These are phyloP conservation scores for Sophora flavescens DNA, from an alignment of 306 rosid species.

Conservation along the genomic window DNA sequence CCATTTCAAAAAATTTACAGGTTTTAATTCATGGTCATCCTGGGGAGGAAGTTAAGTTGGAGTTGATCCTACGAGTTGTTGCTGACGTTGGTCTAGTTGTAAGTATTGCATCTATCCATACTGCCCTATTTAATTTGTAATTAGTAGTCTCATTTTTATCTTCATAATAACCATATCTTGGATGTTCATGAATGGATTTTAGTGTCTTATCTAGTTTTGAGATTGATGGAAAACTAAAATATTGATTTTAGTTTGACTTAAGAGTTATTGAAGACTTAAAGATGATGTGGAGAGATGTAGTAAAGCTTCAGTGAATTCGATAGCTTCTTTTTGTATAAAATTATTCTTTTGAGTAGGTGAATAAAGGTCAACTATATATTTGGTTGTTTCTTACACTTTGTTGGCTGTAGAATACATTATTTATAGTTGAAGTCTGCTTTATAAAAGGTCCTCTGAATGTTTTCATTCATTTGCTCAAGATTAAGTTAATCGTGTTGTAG, in stretches of 20 bases:
- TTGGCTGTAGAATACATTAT: not conserved
- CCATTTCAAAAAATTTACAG: slow-evolving; percentile 53
- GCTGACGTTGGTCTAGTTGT: slow-evolving; percentile 92
- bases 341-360: not conserved
- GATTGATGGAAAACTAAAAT: slow-evolving; percentile 35
- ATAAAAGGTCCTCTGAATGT: slow-evolving; percentile 17
- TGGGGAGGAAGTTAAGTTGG: slow-evolving; percentile 96
- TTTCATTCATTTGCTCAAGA: slow-evolving; percentile 39
- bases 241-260: slow-evolving; percentile 20
- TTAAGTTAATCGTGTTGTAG: slow-evolving; percentile 55
- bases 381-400: slow-evolving; percentile 26
- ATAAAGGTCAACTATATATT: slow-evolving; percentile 7
- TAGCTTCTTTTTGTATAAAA: slow-evolving; percentile 20
- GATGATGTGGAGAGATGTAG: slow-evolving; percentile 23
- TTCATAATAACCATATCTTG: slow-evolving; percentile 3
- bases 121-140: slow-evolving; percentile 11
- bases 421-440: slow-evolving; percentile 24
- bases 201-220: slow-evolving; percentile 29
- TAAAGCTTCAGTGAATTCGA: not conserved
- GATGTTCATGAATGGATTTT: slow-evolving; percentile 9
- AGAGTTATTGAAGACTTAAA: slow-evolving; percentile 35
- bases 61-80: slow-evolving; percentile 92
- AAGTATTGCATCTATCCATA: slow-evolving; percentile 44
- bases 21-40: slow-evolving; percentile 85
- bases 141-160: slow-evolving; percentile 9